Conservation (phyloP, 768 basidiomycete species). For the Boletus rubescentipes region DNA sequence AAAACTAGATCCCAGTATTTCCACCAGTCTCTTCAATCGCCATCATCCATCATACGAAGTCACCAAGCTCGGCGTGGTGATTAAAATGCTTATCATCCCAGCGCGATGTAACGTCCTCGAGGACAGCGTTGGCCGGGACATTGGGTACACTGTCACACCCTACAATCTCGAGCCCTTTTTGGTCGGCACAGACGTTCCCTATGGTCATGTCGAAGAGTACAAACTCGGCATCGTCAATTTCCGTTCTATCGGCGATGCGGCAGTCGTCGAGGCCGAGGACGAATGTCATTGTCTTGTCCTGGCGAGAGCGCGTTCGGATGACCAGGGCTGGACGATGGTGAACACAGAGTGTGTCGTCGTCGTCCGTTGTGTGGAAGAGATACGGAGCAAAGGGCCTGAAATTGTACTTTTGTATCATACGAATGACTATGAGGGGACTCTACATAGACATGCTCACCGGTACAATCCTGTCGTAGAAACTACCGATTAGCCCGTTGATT, state of each 20-base stretch:
- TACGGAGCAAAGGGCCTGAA: neutral
- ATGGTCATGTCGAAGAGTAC: constrained; percentile 3
- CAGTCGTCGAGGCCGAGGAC: neutral
- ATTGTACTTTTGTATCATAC: constrained; percentile 5
- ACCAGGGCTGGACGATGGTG: constrained; percentile 14
- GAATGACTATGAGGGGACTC: neutral
- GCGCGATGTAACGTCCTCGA: constrained; percentile 11
- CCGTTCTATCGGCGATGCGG: neutral
- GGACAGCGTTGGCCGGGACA: constrained; percentile 6
- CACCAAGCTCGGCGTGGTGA: constrained; percentile 12
- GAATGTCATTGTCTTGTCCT: constrained; percentile 13
- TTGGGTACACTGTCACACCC: constrained; percentile 12
- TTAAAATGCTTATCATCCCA: constrained; percentile 9
- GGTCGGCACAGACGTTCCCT: constrained; percentile 3
- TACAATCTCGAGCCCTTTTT: constrained; percentile 6
- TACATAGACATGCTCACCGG: neutral
- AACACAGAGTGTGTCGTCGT: constrained; percentile 18
- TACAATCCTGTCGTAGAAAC: neutral
- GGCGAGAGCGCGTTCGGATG: constrained; percentile 3
- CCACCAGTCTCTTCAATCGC: neutral
- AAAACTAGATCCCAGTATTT: constrained; percentile 1
- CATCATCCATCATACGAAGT: constrained; percentile 10
- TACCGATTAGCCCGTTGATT: too few relatives aligned
- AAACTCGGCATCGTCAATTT: constrained; percentile 12
- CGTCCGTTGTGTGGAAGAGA: constrained; percentile 4